These are phyloP conservation scores for Candida tallmaniae DNA, from an alignment of 805 yeast species.

Conservation along the genomic window DNA sequence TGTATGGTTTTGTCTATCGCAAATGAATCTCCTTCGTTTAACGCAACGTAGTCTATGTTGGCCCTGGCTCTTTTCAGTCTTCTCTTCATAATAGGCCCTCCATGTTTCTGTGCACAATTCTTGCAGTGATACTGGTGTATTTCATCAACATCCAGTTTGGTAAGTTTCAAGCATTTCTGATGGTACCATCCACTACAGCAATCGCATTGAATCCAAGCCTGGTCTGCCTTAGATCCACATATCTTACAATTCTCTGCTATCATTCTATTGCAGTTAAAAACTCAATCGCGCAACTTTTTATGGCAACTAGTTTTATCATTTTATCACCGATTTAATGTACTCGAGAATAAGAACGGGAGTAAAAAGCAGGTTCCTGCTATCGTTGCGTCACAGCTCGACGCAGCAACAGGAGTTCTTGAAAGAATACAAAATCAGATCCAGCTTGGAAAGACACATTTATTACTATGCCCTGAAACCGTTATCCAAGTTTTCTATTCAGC, in stretches of 20 bases:
- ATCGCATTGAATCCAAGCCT: conserved; percentile 55
- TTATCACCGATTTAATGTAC: too few species aligned
- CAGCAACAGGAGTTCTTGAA: conserved; percentile 40
- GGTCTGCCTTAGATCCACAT: not conserved
- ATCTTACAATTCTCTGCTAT: not conserved
- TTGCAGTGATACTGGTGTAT: conserved; percentile 54
- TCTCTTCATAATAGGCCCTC: conserved; percentile 48
- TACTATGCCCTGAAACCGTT: conserved; percentile 50
- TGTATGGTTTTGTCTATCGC: conserved; percentile 44
- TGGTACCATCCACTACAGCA: conserved; percentile 55
- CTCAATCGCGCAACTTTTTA: too few species aligned
- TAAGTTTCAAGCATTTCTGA: conserved; percentile 40
- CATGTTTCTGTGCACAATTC: conserved; percentile 40
- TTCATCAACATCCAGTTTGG: conserved; percentile 28
- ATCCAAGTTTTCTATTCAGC: conserved; percentile 50
- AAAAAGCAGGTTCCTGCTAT: too few species aligned
- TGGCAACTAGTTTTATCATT: conserved; percentile 1
- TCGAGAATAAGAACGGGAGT: too few species aligned
- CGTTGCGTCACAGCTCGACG: too few species aligned
- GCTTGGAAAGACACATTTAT: conserved; percentile 54
- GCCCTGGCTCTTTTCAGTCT: conserved; percentile 48
- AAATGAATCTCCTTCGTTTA: conserved; percentile 65
- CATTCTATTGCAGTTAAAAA: too few species aligned
- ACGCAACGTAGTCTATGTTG: conserved; percentile 73
- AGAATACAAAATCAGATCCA: conserved; percentile 54